phyloP scores from a whole-genome alignment of 495 filamentous ascomycete genomes.

The Lepidopterella palustris region DNA sequence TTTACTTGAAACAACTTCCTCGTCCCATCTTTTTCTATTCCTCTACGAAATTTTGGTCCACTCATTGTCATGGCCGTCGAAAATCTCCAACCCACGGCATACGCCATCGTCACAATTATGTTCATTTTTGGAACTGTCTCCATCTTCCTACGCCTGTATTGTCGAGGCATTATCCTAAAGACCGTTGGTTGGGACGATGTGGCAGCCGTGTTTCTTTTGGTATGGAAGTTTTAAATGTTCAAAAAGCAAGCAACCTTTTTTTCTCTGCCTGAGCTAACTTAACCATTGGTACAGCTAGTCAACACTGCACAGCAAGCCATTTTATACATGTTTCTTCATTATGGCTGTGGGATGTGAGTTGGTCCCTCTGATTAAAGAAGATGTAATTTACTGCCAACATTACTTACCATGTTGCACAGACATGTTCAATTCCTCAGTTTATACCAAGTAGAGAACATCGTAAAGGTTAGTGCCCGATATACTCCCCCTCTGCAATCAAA shows the following conservation, averaged over 20 bases:
- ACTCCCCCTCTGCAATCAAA: background rate
- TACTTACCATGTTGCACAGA: background rate
- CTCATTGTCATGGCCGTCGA: background rate
- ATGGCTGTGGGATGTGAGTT: slow-evolving; percentile 14
- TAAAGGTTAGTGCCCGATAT: background rate
- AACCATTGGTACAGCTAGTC: background rate
- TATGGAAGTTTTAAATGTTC: background rate
- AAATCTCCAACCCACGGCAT: background rate
- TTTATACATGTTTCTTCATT: slow-evolving; percentile 8
- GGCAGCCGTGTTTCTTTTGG: slow-evolving; percentile 2
- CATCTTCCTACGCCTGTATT: slow-evolving; percentile 11
- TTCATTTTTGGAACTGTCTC: slow-evolving; percentile 9
- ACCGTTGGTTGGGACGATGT: slow-evolving; percentile 12
- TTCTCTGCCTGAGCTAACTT: no score
- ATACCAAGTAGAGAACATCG: background rate
- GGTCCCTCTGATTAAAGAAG: background rate
- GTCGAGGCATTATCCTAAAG: slow-evolving; percentile 10
- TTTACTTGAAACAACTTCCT: no score
- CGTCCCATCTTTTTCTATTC: no score
- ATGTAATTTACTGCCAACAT: background rate
- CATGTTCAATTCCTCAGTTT: background rate
- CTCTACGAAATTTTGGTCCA: no score
- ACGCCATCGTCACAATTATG: background rate
- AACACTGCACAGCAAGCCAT: slow-evolving; percentile 6
- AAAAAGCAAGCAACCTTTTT: background rate